These are phyloP conservation scores for Plasmodium falciparum DNA, from an alignment of 169 alveolate genomes.

Conservation along the genomic window DNA sequence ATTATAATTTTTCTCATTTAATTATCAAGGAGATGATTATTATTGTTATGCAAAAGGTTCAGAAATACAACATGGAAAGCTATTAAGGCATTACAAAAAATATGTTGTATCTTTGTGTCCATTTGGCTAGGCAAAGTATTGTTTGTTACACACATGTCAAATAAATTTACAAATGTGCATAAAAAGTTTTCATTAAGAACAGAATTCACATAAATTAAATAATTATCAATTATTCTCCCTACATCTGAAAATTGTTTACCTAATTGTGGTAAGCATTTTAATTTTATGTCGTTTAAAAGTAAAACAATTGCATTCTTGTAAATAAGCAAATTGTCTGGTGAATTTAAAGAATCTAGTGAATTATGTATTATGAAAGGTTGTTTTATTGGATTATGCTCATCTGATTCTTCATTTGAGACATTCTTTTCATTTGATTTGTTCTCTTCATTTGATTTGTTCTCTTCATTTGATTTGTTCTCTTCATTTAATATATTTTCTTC, in stretches of 20 bases:
- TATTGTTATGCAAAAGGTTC: constrained; percentile 15
- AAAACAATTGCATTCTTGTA: constrained; percentile 69
- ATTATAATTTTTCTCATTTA: background rate
- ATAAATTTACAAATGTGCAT: constrained; percentile 53
- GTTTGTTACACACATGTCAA: constrained; percentile 62
- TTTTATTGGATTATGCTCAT: constrained; percentile 7
- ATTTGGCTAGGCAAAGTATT: constrained; percentile 72
- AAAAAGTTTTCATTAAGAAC: constrained; percentile 42
- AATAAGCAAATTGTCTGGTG: constrained; percentile 36
- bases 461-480: too few species aligned
- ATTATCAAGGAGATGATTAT: background rate
- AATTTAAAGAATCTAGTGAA: constrained; percentile 33
- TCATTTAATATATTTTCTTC: too few species aligned
- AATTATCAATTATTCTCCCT: constrained; percentile 57
- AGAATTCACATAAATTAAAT: constrained; percentile 58
- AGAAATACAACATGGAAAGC: constrained; percentile 60
- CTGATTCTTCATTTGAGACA: background rate
- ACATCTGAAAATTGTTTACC: constrained; percentile 53
- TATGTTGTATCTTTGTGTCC: constrained; percentile 51
- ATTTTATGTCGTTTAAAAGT: constrained; percentile 48
- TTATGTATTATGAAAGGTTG: constrained; percentile 17
- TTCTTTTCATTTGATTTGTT: background rate
- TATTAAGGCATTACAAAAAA: constrained; percentile 62
- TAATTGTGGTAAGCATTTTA: constrained; percentile 59
- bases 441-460: background rate